These are phyloP conservation scores for Fusarium sp. DNA, from an alignment of 2,329 filamentous ascomycete species.

Conservation along the genomic window DNA sequence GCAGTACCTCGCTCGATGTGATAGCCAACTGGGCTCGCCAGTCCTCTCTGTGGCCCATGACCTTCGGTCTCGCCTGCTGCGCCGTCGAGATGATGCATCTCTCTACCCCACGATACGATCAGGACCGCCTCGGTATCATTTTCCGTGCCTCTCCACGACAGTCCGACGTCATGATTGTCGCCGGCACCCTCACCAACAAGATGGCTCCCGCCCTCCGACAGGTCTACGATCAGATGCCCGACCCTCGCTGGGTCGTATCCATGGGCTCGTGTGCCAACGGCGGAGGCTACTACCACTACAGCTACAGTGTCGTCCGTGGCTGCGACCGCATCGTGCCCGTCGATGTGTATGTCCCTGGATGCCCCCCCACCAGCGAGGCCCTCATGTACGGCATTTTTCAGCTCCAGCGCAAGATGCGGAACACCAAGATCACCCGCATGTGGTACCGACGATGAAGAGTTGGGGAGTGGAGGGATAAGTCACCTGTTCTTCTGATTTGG, in stretches of 20 bases:
- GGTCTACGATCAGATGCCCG: conserved; percentile 79
- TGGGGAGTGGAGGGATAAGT: neutral
- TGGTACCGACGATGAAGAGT: conserved; percentile 71
- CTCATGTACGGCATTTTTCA: conserved; percentile 81
- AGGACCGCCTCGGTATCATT: conserved; percentile 76
- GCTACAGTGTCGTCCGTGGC: conserved; percentile 82
- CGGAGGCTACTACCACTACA: conserved; percentile 90
- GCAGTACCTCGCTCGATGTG: too few relatives aligned
- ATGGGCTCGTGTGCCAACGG: conserved; percentile 89
- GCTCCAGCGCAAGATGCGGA: conserved; percentile 82
- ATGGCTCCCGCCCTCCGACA: conserved; percentile 76
- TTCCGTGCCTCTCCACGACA: conserved; percentile 78
- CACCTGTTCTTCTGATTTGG: conserved; percentile 1
- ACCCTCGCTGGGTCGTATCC: conserved; percentile 75
- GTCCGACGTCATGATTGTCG: conserved; percentile 77
- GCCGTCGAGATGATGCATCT: conserved; percentile 77
- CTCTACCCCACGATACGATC: conserved; percentile 74
- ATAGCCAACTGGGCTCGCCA: too few relatives aligned
- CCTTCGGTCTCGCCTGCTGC: conserved; percentile 75
- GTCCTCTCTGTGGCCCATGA: conserved; percentile 74
- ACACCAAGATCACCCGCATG: conserved; percentile 69
- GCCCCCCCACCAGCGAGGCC: conserved; percentile 75
- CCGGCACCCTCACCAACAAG: conserved; percentile 78
- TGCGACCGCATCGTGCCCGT: conserved; percentile 85
- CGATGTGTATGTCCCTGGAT: conserved; percentile 85